Evolutionary conservation across 306 rosid species (phyloP), one percentile per base, ranked within the genome.

Genomic region (Dalbergia cochinchinensis): DNA sequence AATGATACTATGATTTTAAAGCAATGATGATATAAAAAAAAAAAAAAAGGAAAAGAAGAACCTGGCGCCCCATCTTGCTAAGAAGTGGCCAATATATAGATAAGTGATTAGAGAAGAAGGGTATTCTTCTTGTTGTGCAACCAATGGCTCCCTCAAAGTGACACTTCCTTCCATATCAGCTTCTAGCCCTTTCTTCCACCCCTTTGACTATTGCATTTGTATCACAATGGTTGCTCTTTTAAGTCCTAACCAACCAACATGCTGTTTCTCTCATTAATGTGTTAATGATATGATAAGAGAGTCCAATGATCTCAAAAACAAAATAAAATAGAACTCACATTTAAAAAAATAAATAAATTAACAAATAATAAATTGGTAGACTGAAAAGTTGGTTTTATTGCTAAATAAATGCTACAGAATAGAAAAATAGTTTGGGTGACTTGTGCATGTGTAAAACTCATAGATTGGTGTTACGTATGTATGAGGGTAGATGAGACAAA

Each of bases 51-150:
- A 55, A 71, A 45, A 69, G 70, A 59, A 45, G 69, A 83, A 91
- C 97, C 97, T 94, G 79, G 97, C 83, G 47, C 91, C 91, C 97
- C 97, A 94, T 91, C 97, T 86, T 55, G 97, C 86, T 64, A 91
- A 82, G 79, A 91, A 91, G 82, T 91, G 94, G 11, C 82, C 98
- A 53, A 71, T 57, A 77, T 91, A 94, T 14, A 91, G 78, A 65
- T 78, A 42, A 51, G 78, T 87, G 86, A 90, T 80, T 2, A 91
- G 80, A 80, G 80, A 69, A 58, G 89, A 71, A 15, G 90, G 83
- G 68, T 66, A 19, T 37, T 83, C 54, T 37, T 82, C 81, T 74
- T 80, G 62, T 78, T 60, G 82, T 7, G 69, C 51, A 4, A 80
- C 55, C 33, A 60, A 61, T 20, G 88, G 79, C 42, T 91, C 88